Evolutionary conservation across 345 rosid genomes (phyloP).

Genomic region (Arabis hirsuta): DNA sequence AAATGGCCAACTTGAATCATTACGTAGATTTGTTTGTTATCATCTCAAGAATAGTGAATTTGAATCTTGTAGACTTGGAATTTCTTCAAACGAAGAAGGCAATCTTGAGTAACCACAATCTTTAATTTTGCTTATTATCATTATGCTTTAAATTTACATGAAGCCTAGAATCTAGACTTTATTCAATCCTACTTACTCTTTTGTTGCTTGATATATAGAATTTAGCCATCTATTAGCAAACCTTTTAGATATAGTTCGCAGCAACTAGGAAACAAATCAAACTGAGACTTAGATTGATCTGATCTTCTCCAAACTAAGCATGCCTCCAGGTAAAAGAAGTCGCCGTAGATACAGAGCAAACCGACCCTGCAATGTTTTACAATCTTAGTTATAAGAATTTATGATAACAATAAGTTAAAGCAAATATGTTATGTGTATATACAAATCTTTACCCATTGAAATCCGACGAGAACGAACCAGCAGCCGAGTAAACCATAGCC

Average conservation of each 20-base stretch:
- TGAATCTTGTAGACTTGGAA: too few relatives aligned
- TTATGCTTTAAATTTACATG: constrained; percentile 24
- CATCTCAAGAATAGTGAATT: too few relatives aligned
- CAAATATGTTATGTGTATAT: neutral
- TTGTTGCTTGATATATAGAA: constrained; percentile 7
- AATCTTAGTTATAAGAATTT: constrained; percentile 1
- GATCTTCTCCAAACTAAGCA: constrained; percentile 56
- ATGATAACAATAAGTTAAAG: neutral
- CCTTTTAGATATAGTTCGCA: constrained; percentile 8
- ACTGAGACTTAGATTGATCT: constrained; percentile 43
- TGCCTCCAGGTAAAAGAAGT: constrained; percentile 63
- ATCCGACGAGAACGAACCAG: constrained; percentile 72
- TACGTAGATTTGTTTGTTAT: too few relatives aligned
- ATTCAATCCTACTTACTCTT: neutral
- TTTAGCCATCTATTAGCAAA: constrained; percentile 6
- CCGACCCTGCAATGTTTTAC: constrained; percentile 57
- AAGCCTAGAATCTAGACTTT: constrained; percentile 5
- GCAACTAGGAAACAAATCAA: constrained; percentile 12
- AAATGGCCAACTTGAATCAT: too few relatives aligned
- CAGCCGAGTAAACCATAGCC: constrained; percentile 73
- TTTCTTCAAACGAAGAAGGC: too few relatives aligned
- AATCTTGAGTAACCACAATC: too few relatives aligned
- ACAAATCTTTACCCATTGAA: constrained; percentile 72
- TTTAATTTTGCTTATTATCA: neutral
- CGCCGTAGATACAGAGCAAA: constrained; percentile 57